phyloP scores from a whole-genome alignment of 208 protist genomes.

The Leishmania gerbilli region DNA sequence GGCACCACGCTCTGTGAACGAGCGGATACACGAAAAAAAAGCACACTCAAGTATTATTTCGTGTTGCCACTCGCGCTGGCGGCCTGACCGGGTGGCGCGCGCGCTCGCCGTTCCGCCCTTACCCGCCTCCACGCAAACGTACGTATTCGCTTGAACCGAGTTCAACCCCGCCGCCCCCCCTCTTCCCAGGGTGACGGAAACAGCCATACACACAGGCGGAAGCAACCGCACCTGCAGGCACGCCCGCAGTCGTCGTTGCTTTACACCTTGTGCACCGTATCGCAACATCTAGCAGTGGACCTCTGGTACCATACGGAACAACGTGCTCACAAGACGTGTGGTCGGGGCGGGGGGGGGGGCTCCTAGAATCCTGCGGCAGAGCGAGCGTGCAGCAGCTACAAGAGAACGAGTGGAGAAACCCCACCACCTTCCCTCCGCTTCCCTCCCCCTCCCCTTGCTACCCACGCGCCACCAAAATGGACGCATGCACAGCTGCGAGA shows the following conservation, averaged over 20 bases:
- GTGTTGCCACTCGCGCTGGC: not conserved
- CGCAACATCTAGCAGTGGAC: too few relatives aligned
- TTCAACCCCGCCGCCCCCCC: not conserved
- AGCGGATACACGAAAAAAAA: not conserved
- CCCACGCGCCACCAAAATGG: not conserved
- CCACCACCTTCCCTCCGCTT: too few relatives aligned
- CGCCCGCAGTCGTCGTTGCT: not conserved
- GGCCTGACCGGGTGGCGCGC: not conserved
- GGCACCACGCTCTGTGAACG: not conserved
- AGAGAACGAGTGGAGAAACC: not conserved
- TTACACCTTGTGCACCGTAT: too few relatives aligned
- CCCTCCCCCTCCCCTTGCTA: not conserved
- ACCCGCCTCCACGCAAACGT: not conserved
- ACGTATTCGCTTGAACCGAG: not conserved
- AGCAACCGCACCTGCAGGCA: not conserved
- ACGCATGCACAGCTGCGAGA: not conserved
- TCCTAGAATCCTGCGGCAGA: not conserved
- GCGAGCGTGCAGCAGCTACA: not conserved
- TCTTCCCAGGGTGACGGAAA: conserved; percentile 3
- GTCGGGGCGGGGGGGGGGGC: not conserved
- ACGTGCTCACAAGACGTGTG: too few relatives aligned
- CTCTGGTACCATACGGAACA: too few relatives aligned
- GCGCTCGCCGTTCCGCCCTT: not conserved
- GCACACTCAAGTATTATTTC: not conserved
- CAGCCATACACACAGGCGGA: not conserved